Percentiles rank a stretch among this genome's conserved stretches.
Conservation (phyloP, 2,329 filamentous ascomycete genomes). For the Clarireedia homoeocarpa region DNA sequence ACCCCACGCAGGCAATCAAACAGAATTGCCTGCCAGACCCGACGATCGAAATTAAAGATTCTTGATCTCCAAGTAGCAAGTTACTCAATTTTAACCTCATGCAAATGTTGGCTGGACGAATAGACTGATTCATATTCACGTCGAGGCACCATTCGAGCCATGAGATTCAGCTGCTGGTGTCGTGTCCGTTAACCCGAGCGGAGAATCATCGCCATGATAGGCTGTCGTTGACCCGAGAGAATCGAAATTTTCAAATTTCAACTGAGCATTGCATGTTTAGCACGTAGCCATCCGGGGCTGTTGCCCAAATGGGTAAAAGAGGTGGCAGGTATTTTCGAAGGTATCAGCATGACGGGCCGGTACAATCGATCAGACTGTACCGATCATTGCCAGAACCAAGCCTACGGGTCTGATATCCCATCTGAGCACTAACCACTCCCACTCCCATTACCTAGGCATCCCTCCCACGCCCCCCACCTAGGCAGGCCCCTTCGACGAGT, state of each 20-base stretch:
- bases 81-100: too few relatives aligned
- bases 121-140: too few relatives aligned
- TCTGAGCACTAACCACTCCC: not conserved
- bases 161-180: not conserved
- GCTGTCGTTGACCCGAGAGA: not conserved
- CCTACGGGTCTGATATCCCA: slow-evolving; percentile 1
- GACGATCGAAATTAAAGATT: too few relatives aligned
- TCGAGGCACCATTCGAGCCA: not conserved
- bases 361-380: not conserved
- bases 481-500: too few relatives aligned
- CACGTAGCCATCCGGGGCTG: not conserved
- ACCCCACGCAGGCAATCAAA: too few relatives aligned
- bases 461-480: not conserved
- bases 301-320: not conserved
- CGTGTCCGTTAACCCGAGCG: not conserved
- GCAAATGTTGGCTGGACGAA: too few relatives aligned
- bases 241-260: not conserved
- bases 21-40: too few relatives aligned
- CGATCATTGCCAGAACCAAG: slow-evolving; percentile 3
- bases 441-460: too few relatives aligned
- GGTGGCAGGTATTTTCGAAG: slow-evolving; percentile 1
- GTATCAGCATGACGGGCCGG: not conserved
- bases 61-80: too few relatives aligned
- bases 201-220: not conserved
- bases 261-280: not conserved